A percentile compares a stretch with the other conserved stretches of the same genome.
These are phyloP conservation scores for Diplocarpon rosae DNA, from an alignment of 2,329 filamentous ascomycete species.

Conservation along the genomic window DNA sequence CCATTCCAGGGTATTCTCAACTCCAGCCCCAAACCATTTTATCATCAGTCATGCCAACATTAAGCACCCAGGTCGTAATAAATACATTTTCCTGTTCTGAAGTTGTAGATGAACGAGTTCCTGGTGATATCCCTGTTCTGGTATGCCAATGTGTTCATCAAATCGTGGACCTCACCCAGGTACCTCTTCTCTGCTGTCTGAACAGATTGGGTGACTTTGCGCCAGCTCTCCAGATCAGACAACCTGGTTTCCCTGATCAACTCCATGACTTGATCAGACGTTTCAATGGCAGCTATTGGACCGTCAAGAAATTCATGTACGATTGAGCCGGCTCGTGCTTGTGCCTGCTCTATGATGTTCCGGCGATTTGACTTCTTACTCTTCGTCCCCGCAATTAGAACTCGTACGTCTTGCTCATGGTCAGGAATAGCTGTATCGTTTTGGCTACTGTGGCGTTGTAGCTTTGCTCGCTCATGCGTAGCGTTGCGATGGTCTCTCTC, in stretches of 20 bases:
- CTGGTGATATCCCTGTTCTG: constrained; percentile 47
- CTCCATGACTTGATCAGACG: constrained; percentile 71
- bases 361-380: constrained; percentile 88
- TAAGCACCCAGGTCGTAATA: constrained; percentile 63
- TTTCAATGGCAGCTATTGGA: constrained; percentile 80
- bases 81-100: constrained; percentile 70
- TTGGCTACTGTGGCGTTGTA: constrained; percentile 21
- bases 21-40: background rate
- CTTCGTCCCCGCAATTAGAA: constrained; percentile 71
- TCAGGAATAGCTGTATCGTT: constrained; percentile 26
- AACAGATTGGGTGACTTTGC: constrained; percentile 65
- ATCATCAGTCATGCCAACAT: constrained; percentile 3
- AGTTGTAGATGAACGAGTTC: constrained; percentile 87
- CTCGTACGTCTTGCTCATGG: constrained; percentile 63
- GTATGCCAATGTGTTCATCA: constrained; percentile 53
- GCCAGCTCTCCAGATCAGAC: constrained; percentile 76
- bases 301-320: constrained; percentile 63
- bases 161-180: constrained; percentile 68
- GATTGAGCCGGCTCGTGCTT: constrained; percentile 46
- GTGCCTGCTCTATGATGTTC: constrained; percentile 73
- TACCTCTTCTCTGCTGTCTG: constrained; percentile 72
- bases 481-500: constrained; percentile 59
- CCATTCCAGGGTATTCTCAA: background rate
- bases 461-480: constrained; percentile 33
- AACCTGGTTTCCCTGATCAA: constrained; percentile 63